Conservation (phyloP, 345 rosid genomes). For the Gynandropsis gynandra region DNA sequence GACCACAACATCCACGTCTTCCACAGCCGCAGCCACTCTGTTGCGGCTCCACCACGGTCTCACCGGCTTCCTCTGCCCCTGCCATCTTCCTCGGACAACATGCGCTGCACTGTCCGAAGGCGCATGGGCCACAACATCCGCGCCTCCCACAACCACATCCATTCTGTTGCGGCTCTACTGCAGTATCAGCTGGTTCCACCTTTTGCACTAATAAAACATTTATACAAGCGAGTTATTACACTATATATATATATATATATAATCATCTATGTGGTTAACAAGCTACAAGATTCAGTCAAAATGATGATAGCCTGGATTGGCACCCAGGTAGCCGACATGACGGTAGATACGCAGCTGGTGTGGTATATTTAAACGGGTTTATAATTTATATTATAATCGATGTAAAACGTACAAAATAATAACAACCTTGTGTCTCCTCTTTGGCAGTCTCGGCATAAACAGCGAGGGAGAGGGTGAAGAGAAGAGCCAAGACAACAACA, state of each 20-base stretch:
- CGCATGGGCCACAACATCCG: conserved; percentile 9
- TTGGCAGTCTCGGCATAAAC: conserved; percentile 27
- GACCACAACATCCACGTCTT: conserved; percentile 11
- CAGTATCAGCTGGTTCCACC: conserved; percentile 20
- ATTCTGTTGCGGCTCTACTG: conserved; percentile 13
- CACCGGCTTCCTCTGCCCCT: conserved; percentile 21
- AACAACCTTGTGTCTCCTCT: conserved; percentile 22
- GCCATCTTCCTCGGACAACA: conserved; percentile 2
- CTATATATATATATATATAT: too few species aligned
- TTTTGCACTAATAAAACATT: too few species aligned
- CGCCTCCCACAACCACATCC: not conserved
- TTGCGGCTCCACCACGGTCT: conserved; percentile 19
- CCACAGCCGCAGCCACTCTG: conserved; percentile 1
- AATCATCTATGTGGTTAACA: too few species aligned
- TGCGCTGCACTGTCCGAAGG: not conserved
- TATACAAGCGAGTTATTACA: too few species aligned
- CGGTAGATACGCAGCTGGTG: conserved; percentile 14
- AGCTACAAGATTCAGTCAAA: too few species aligned
- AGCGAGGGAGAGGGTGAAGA: conserved; percentile 19
- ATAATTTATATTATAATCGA: not conserved
- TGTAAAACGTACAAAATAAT: not conserved
- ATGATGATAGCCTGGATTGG: too few species aligned
- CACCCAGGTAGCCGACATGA: too few species aligned
- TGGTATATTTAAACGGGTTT: not conserved
- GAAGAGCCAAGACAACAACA: conserved; percentile 19